These are phyloP conservation scores for Groenewaldozyma tartarivorans DNA, from an alignment of 805 yeast species.

Conservation along the genomic window DNA sequence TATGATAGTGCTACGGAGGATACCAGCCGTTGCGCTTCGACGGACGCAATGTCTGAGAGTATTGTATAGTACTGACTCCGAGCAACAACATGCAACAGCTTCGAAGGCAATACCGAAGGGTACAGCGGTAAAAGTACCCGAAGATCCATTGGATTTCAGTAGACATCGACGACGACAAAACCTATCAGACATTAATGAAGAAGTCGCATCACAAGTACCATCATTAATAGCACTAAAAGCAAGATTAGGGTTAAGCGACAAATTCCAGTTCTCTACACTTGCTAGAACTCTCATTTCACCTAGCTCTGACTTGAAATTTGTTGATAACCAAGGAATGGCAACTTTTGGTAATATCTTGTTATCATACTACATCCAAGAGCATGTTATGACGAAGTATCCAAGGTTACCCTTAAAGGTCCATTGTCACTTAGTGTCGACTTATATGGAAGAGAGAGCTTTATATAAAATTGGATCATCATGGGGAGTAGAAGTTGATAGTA, in stretches of 20 bases:
- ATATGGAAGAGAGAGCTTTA: constrained; percentile 58
- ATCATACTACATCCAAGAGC: constrained; percentile 65
- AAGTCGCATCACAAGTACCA: constrained; percentile 51
- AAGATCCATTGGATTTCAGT: constrained; percentile 25
- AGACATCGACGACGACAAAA: constrained; percentile 23
- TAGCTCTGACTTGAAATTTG: constrained; percentile 35
- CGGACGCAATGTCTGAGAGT: no score
- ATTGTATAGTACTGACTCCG: no score
- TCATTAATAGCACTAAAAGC: constrained; percentile 70
- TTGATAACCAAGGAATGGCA: constrained; percentile 69
- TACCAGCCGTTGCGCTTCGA: no score
- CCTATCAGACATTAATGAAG: constrained; percentile 34
- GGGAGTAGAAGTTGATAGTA: constrained; percentile 79
- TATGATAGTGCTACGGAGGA: no score
- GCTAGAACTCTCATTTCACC: constrained; percentile 72
- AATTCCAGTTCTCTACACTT: constrained; percentile 53
- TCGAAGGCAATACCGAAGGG: neutral
- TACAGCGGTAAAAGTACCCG: constrained; percentile 11
- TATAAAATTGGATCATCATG: constrained; percentile 60
- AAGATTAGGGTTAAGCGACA: constrained; percentile 55
- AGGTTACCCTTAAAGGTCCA: constrained; percentile 77
- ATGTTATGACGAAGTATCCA: constrained; percentile 70
- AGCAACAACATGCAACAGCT: no score
- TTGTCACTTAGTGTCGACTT: constrained; percentile 66
- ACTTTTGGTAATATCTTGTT: constrained; percentile 75